Evolutionary conservation across 345 rosid species (phyloP).

Genomic region (Acer negundo): DNA sequence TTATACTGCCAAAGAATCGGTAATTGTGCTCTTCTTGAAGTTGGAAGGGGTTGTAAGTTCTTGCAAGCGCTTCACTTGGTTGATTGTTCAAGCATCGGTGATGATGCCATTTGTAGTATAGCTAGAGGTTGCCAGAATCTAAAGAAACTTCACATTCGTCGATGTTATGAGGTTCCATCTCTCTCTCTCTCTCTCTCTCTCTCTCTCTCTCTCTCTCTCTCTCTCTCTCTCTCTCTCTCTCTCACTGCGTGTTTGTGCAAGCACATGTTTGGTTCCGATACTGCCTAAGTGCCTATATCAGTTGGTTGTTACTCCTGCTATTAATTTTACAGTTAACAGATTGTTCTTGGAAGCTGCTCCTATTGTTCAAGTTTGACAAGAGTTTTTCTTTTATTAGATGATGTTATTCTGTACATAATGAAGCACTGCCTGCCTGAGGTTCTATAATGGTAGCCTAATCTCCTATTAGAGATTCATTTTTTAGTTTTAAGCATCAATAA

Average conservation of each 20-base stretch:
- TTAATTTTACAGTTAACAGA: neutral
- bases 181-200: slow-evolving; percentile 21
- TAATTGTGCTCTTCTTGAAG: slow-evolving; percentile 61
- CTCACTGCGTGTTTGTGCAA: neutral
- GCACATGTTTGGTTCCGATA: neutral
- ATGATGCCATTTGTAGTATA: slow-evolving; percentile 70
- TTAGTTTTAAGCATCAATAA: neutral
- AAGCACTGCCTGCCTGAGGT: neutral
- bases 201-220: neutral
- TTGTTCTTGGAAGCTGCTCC: neutral
- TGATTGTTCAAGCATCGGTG: slow-evolving; percentile 83
- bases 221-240: too few species aligned
- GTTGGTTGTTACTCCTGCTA: neutral
- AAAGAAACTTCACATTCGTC: slow-evolving; percentile 87
- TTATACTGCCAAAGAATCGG: slow-evolving; percentile 86
- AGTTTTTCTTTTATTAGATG: neutral
- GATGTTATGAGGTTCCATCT: slow-evolving; percentile 77
- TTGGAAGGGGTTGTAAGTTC: slow-evolving; percentile 81
- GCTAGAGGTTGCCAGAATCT: slow-evolving; percentile 82
- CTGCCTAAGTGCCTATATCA: slow-evolving; percentile 6
- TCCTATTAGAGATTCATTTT: neutral
- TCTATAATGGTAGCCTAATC: neutral
- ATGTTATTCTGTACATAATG: neutral
- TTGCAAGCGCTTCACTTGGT: slow-evolving; percentile 84
- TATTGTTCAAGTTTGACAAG: neutral